Conservation (phyloP, 2,329 filamentous ascomycete genomes). For the Monosporascus sp. region DNA sequence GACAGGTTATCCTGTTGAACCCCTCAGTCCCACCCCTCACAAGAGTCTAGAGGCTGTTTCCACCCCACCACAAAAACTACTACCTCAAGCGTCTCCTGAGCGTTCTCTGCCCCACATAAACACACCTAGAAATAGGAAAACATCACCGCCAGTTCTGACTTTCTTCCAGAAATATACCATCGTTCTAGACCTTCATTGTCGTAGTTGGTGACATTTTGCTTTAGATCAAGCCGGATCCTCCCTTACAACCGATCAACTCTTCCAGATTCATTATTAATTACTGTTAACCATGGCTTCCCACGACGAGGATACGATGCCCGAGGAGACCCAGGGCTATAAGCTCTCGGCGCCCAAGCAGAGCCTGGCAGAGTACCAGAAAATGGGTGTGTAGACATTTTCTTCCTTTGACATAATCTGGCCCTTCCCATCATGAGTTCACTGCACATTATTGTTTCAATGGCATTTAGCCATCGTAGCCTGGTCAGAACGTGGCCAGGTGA, state of each 20-base stretch:
- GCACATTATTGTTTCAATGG: too few species aligned
- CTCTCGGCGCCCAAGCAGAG: conserved; percentile 96
- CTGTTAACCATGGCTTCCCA: conserved; percentile 56
- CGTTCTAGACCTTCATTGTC: conserved; percentile 1
- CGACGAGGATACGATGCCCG: conserved; percentile 73
- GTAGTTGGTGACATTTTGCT: not conserved
- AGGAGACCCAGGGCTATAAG: conserved; percentile 94
- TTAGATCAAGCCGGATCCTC: not conserved
- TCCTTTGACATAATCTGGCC: not conserved
- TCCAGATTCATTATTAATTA: not conserved
- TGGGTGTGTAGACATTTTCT: conserved; percentile 59
- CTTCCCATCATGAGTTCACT: not conserved
- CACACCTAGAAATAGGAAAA: conserved; percentile 11
- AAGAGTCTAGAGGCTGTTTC: not conserved
- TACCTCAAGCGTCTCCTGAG: conserved; percentile 4
- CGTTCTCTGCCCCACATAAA: conserved; percentile 13
- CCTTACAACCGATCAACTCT: not conserved
- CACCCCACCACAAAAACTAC: conserved; percentile 3
- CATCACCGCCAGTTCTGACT: conserved; percentile 23
- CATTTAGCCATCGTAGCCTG: too few species aligned
- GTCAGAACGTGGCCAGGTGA: too few species aligned
- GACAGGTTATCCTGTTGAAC: too few species aligned
- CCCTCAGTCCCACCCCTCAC: not conserved
- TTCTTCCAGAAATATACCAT: conserved; percentile 9
- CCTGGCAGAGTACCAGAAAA: conserved; percentile 86